Percentiles rank a stretch among this genome's conserved stretches.
These are phyloP conservation scores for Zymoseptoria passerinii DNA, from an alignment of 2,329 filamentous ascomycete species.

Conservation along the genomic window DNA sequence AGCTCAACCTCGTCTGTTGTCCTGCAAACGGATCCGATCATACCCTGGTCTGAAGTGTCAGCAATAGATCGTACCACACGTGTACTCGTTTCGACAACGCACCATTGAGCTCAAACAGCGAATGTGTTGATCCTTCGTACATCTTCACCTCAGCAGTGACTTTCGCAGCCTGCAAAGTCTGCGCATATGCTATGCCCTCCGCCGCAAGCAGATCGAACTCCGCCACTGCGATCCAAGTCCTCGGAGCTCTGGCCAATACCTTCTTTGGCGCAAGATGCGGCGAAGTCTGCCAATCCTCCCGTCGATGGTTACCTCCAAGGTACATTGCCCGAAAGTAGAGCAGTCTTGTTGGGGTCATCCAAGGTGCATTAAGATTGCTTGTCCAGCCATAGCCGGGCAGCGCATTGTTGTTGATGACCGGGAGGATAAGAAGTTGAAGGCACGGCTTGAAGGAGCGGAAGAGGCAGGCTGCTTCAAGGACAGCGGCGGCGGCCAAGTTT, in stretches of 20 bases:
- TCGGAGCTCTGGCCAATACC: constrained; percentile 12
- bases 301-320: constrained; percentile 5
- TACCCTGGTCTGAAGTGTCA: neutral
- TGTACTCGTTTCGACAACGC: neutral
- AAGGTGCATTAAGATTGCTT: constrained; percentile 13
- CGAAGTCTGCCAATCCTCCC: constrained; percentile 17
- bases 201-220: constrained; percentile 15
- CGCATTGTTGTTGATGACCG: constrained; percentile 14
- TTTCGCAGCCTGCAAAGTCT: constrained; percentile 7
- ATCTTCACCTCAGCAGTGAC: constrained; percentile 13
- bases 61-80: neutral
- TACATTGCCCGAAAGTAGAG: constrained; percentile 17
- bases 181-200: constrained; percentile 13
- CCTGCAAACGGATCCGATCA: neutral
- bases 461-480: constrained; percentile 16
- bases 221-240: constrained; percentile 16
- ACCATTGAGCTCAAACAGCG: constrained; percentile 13
- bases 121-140: constrained; percentile 15
- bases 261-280: constrained; percentile 14
- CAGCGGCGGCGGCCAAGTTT: constrained; percentile 13
- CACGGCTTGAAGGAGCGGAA: constrained; percentile 13
- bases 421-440: constrained; percentile 13
- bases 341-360: constrained; percentile 13
- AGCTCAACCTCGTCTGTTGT: neutral
- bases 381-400: constrained; percentile 15